Base-by-base conservation (phyloP, 2,329 filamentous ascomycete genomes). In the Cladosporium velox region DNA sequence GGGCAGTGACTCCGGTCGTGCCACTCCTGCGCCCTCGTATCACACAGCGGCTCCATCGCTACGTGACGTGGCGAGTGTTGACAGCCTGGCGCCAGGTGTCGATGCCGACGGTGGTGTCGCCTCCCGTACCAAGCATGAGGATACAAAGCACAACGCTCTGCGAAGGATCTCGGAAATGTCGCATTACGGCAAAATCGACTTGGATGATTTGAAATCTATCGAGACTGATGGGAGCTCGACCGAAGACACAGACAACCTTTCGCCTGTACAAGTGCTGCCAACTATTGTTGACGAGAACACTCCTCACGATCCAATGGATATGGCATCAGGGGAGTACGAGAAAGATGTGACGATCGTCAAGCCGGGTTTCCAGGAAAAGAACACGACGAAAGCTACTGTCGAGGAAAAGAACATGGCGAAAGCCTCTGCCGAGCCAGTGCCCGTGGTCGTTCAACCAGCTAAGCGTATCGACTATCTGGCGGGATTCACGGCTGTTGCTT, bases 401-500 rank as follows among this genome's bases (percentile, higher is more conserved):
- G 59, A 52, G 10, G 26, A 41, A 24, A 58, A 64, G 26, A 21
- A 24, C 2, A 34, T 8, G 34, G 15, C 51, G 14, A 24, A 65
- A 38, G 26, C 65, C 18, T 69, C 65, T 44, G 69, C 51, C 14
- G 68, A 44, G 41, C 41, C 41, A 44, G 41, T 21, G 41, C 6
- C n/a, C n/a, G 41, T 44, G 7, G 2, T 11, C 18, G 41, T 21
- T 14, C 41, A 44, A 44, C 18, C 41, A 6, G 18, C 3, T 44
- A 6, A 65, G 28, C 60, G 65, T n/a, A 65, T 69, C 24, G 67
- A 69, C 57, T 68, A 69, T 24, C 74, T 84, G 21, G 80, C 81
- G 14, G 82, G 82, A 41, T 71, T 84, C 4, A 78, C 82, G 12
- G 79, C 79, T 1, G 61, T 83, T 5, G 80, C 77, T 66, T 78